These are phyloP conservation scores for Oryza glumipatula DNA, from an alignment of 176 grass and related monocot species.

Conservation along the genomic window DNA sequence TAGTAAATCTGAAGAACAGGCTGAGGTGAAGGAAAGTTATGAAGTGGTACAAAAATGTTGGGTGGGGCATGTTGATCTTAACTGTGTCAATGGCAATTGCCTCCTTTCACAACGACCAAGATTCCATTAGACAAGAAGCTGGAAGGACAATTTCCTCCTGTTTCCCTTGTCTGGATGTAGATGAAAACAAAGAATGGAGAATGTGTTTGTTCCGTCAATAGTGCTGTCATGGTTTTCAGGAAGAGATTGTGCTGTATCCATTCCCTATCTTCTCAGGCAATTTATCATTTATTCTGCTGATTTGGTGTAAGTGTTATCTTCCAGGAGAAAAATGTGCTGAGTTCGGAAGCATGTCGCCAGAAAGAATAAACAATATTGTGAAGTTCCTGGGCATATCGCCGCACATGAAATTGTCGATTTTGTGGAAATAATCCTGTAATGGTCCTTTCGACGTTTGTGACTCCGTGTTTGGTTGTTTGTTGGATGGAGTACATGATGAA, in stretches of 20 bases:
- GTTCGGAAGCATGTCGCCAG: neutral
- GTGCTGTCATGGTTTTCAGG: neutral
- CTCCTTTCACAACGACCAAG: conserved; percentile 5
- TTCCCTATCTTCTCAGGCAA: conserved; percentile 20
- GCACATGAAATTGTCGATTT: neutral
- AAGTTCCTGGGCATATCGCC: neutral
- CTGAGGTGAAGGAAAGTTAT: conserved; percentile 32
- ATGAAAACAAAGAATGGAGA: conserved; percentile 5
- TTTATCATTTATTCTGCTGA: conserved; percentile 17
- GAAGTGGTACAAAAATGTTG: conserved; percentile 28
- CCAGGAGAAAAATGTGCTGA: neutral
- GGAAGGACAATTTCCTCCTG: neutral
- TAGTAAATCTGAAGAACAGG: conserved; percentile 45
- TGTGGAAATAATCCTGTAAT: neutral
- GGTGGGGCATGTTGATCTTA: conserved; percentile 19
- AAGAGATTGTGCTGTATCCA: conserved; percentile 6
- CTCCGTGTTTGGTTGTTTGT: neutral
- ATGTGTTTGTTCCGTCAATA: neutral
- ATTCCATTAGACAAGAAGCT: conserved; percentile 22
- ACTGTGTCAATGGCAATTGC: conserved; percentile 32
- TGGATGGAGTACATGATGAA: neutral
- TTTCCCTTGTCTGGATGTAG: conserved; percentile 29
- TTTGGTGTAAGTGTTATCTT: conserved; percentile 14
- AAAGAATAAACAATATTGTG: conserved; percentile 6
- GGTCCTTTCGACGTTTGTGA: neutral